Conservation (phyloP, 805 yeast genomes). For the Candida stauntonica region DNA sequence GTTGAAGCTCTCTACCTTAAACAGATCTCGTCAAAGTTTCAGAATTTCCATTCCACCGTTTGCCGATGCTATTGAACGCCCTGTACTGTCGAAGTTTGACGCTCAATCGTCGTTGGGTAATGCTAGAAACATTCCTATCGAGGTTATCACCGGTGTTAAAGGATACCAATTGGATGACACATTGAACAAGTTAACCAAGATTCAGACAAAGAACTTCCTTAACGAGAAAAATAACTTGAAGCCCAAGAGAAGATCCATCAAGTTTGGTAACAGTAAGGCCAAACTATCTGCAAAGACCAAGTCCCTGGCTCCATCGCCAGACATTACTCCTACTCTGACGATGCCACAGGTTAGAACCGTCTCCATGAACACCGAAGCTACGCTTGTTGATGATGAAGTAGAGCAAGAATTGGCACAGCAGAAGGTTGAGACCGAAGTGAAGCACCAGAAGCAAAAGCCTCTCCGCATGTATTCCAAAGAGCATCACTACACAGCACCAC, state of each 20-base stretch:
- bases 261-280: constrained; percentile 15
- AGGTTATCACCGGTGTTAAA: constrained; percentile 12
- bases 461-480: neutral
- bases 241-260: constrained; percentile 23
- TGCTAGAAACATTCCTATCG: constrained; percentile 24
- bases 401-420: neutral
- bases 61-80: constrained; percentile 54
- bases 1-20: constrained; percentile 61
- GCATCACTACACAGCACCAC: neutral
- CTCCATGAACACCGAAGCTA: constrained; percentile 20
- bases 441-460: too few species aligned
- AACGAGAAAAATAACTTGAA: constrained; percentile 21
- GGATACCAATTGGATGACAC: constrained; percentile 17
- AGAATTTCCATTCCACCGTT: constrained; percentile 61
- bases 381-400: constrained; percentile 17
- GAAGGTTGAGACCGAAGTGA: too few species aligned
- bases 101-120: constrained; percentile 13
- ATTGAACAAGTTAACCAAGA: constrained; percentile 22
- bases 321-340: neutral
- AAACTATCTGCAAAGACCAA: too few species aligned
- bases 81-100: constrained; percentile 28
- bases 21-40: constrained; percentile 75
- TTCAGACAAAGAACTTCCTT: constrained; percentile 23
- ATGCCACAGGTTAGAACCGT: constrained; percentile 10
- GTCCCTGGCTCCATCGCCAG: neutral